phyloP scores from a whole-genome alignment of 2,329 filamentous ascomycete genomes.

The Ascomycota sp. region DNA sequence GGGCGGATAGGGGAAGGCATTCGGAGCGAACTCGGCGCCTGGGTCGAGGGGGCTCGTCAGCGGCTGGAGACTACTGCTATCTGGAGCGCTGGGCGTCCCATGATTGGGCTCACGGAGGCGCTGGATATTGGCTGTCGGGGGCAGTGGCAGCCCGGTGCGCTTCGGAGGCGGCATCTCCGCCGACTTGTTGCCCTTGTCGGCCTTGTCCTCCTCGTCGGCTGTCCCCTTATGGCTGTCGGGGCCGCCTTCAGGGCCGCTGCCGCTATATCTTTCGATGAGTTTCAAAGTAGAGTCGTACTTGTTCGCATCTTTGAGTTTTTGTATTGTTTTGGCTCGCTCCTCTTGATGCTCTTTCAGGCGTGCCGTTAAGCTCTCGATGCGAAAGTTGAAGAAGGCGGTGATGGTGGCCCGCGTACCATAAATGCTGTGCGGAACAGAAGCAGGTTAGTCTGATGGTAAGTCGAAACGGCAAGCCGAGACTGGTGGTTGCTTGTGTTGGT shows the following conservation, averaged over 20 bases:
- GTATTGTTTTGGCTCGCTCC: constrained; percentile 69
- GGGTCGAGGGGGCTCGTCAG: constrained; percentile 12
- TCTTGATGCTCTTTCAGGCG: constrained; percentile 53
- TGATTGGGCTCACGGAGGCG: constrained; percentile 11
- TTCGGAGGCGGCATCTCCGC: constrained; percentile 3
- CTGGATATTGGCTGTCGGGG: constrained; percentile 39
- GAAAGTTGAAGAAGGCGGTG: constrained; percentile 56
- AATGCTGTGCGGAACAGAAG: constrained; percentile 34
- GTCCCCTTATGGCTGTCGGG: constrained; percentile 1
- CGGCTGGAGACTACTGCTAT: neutral
- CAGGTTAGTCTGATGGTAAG: constrained; percentile 3
- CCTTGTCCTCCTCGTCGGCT: constrained; percentile 1
- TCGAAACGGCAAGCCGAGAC: too few species aligned
- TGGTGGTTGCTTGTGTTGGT: too few species aligned
- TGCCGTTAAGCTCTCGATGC: constrained; percentile 44
- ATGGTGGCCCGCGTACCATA: constrained; percentile 47
- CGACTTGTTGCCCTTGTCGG: constrained; percentile 4
- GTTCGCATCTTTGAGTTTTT: constrained; percentile 82
- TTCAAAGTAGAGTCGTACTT: constrained; percentile 90
- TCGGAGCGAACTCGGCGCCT: constrained; percentile 49
- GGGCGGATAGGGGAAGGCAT: constrained; percentile 21
- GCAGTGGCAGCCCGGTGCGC: constrained; percentile 31
- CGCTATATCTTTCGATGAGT: constrained; percentile 83
- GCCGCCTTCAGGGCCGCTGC: constrained; percentile 20
- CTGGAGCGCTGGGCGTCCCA: neutral